Percentiles rank a stretch among this genome's conserved stretches.
These are phyloP conservation scores for Tolypocladium album DNA, from an alignment of 2,329 filamentous ascomycete species.

Conservation along the genomic window DNA sequence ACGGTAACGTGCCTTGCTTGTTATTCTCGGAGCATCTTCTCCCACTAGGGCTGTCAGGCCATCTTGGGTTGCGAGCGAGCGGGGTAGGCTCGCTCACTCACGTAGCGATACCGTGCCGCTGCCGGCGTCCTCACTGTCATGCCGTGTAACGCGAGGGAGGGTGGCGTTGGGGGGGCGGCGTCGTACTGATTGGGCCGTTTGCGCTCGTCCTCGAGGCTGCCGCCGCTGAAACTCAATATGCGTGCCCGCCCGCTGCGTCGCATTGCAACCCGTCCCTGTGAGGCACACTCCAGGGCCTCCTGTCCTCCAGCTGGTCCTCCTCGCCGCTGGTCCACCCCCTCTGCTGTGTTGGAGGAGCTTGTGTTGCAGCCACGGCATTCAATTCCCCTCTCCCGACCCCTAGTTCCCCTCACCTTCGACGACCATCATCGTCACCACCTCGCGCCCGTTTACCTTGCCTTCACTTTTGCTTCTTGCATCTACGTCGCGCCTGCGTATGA, in stretches of 20 bases:
- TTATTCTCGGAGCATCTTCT: background rate
- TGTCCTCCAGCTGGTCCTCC: background rate
- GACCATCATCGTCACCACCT: background rate
- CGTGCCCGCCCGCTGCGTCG: background rate
- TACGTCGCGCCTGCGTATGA: background rate
- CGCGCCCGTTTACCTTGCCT: background rate
- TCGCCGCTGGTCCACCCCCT: background rate
- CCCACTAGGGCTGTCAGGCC: background rate
- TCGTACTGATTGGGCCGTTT: background rate
- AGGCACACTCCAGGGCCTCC: background rate
- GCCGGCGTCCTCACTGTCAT: background rate
- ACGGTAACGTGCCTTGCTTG: background rate
- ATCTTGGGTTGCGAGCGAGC: background rate
- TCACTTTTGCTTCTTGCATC: background rate
- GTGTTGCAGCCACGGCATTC: background rate
- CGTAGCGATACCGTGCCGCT: background rate
- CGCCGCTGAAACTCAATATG: background rate
- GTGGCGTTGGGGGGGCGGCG: background rate
- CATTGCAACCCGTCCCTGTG: background rate
- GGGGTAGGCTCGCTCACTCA: background rate
- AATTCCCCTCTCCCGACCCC: background rate
- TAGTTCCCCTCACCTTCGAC: background rate
- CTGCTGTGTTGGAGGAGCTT: background rate
- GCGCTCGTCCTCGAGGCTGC: background rate
- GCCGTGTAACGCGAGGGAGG: background rate